Evolutionary conservation across 2,329 filamentous ascomycete species (phyloP).

Genomic region (Neofusicoccum cordaticola): DNA sequence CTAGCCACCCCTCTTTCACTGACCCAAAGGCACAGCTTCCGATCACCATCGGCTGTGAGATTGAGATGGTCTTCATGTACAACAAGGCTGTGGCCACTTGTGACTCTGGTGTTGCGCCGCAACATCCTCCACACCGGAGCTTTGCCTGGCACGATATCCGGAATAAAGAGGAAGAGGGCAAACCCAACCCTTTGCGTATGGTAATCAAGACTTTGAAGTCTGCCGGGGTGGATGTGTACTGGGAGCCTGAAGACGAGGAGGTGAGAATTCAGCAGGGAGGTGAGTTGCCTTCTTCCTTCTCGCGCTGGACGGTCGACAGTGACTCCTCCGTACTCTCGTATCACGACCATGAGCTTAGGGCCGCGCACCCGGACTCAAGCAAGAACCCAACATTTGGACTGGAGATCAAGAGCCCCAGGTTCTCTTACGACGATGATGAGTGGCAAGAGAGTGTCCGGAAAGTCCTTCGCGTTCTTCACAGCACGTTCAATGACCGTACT

Average conservation of each 20-base stretch:
- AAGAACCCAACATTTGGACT: neutral
- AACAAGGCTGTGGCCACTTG: neutral
- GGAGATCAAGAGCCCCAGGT: neutral
- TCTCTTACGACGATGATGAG: neutral
- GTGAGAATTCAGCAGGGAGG: neutral
- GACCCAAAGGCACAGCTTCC: neutral
- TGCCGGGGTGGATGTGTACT: neutral
- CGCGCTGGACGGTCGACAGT: neutral
- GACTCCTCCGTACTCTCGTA: neutral
- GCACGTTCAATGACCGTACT: neutral
- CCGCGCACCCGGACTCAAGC: neutral
- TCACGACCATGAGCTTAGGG: neutral
- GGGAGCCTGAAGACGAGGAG: neutral
- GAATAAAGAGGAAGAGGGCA: neutral
- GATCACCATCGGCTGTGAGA: neutral
- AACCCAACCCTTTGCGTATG: neutral
- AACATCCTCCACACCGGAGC: no score
- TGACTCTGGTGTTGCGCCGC: neutral
- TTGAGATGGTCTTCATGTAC: neutral
- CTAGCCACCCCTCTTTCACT: neutral
- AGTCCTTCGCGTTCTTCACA: neutral
- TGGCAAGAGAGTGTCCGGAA: neutral
- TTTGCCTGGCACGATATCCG: no score
- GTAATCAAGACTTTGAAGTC: neutral
- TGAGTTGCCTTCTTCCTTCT: no score